phyloP scores from a whole-genome alignment of 345 rosid genomes.

The Populus euphratica region DNA sequence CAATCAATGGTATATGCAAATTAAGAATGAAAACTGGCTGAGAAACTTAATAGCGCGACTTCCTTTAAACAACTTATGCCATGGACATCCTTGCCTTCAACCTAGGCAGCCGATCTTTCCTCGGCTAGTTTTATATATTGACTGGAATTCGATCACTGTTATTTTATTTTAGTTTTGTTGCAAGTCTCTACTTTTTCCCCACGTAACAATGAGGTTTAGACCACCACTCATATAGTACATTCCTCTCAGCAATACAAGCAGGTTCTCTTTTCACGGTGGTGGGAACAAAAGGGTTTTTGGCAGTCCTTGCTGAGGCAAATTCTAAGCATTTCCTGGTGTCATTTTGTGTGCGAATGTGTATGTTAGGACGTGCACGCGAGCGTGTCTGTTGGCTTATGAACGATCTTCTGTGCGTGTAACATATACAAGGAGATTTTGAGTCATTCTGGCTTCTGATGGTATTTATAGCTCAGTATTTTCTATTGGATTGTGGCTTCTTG shows the following conservation, averaged over 20 bases:
- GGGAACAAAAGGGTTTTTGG: conserved; percentile 74
- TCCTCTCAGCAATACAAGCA: conserved; percentile 65
- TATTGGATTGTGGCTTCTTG: conserved; percentile 97
- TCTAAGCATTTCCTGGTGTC: background rate
- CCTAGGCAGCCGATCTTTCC: background rate
- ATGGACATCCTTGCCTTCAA: background rate
- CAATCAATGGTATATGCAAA: background rate
- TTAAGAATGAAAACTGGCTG: background rate
- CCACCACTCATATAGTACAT: conserved; percentile 25
- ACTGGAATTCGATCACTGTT: background rate
- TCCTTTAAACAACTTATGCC: background rate
- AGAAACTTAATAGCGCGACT: background rate
- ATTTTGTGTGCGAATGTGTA: too few relatives aligned
- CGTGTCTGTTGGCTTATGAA: too few relatives aligned
- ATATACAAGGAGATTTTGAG: too few relatives aligned
- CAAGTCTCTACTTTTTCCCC: background rate
- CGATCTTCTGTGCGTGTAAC: too few relatives aligned
- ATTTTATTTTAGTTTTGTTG: background rate
- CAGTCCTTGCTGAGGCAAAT: conserved; percentile 78
- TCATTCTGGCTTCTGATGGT: background rate
- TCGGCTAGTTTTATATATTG: background rate
- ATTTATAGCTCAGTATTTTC: background rate
- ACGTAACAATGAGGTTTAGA: background rate
- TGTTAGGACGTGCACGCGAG: too few relatives aligned
- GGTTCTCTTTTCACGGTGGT: conserved; percentile 92